phyloP scores from a whole-genome alignment of 2,329 filamentous ascomycete species.

The Epichloe coenophiala region DNA sequence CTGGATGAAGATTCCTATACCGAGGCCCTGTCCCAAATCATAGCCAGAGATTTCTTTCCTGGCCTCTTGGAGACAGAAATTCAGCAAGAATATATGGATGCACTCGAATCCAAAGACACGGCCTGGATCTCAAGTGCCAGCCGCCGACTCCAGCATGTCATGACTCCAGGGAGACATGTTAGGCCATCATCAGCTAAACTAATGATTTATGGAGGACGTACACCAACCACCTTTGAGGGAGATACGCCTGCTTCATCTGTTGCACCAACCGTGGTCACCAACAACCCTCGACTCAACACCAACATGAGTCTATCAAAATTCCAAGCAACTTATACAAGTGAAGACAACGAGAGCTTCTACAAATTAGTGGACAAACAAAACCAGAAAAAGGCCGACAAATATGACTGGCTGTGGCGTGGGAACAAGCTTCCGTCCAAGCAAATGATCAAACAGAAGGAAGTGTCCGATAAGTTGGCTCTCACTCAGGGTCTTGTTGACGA shows the following conservation, averaged over 20 bases:
- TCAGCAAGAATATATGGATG: constrained; percentile 85
- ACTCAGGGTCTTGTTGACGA: constrained; percentile 38
- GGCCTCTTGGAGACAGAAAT: constrained; percentile 74
- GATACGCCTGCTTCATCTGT: constrained; percentile 57
- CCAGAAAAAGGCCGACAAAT: constrained; percentile 66
- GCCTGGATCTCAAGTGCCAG: constrained; percentile 79
- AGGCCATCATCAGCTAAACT: constrained; percentile 12
- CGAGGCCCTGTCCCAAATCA: constrained; percentile 80
- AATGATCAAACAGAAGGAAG: constrained; percentile 53
- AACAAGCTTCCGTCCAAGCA: constrained; percentile 80
- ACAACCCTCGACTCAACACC: constrained; percentile 47
- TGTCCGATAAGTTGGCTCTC: constrained; percentile 38
- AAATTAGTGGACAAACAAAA: constrained; percentile 85
- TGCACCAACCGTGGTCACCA: constrained; percentile 22
- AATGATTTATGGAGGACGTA: constrained; percentile 29
- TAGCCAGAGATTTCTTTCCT: constrained; percentile 92
- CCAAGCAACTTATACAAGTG: constrained; percentile 87
- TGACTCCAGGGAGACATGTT: constrained; percentile 56
- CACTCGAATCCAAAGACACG: constrained; percentile 71
- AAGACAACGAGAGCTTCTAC: constrained; percentile 97
- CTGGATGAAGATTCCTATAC: constrained; percentile 93
- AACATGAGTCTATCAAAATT: constrained; percentile 75
- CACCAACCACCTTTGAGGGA: constrained; percentile 53
- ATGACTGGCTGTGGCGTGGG: constrained; percentile 76
- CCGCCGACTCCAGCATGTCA: constrained; percentile 57